Percentiles rank a stretch among this genome's conserved stretches.
Conservation (phyloP, 2,329 filamentous ascomycete species). For the Talaromyces albobiverticillius region DNA sequence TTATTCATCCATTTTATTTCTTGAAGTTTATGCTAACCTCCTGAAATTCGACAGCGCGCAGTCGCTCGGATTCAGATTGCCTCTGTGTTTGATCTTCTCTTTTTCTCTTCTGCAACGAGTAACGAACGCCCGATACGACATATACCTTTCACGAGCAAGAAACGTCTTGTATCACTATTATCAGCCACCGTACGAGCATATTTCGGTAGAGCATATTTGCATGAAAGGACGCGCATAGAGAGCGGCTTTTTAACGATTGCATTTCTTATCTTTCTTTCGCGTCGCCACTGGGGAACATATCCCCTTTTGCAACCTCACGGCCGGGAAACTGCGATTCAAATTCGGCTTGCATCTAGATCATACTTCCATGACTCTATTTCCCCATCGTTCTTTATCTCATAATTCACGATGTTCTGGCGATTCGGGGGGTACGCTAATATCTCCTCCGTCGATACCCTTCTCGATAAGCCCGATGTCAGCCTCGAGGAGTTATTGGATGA, state of each 20-base stretch:
- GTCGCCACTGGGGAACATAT: background rate
- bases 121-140: constrained; percentile 16
- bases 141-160: constrained; percentile 11
- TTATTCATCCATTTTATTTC: background rate
- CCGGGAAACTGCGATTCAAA: constrained; percentile 6
- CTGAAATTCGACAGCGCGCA: constrained; percentile 22
- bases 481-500: constrained; percentile 96
- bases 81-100: constrained; percentile 19
- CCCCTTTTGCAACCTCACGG: background rate
- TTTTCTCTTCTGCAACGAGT: constrained; percentile 18
- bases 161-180: constrained; percentile 15
- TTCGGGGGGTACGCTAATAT: constrained; percentile 98
- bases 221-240: constrained; percentile 12
- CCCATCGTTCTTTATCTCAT: constrained; percentile 25
- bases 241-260: constrained; percentile 3
- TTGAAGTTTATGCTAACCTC: constrained; percentile 4
- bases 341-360: constrained; percentile 1
- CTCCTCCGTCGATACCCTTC: constrained; percentile 91
- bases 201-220: constrained; percentile 5
- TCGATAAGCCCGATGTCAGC: constrained; percentile 91
- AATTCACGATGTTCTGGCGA: constrained; percentile 93
- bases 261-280: background rate
- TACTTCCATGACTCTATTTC: constrained; percentile 34
- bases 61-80: constrained; percentile 24
- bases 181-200: constrained; percentile 3